These are phyloP conservation scores for Phytophthora palmivora DNA, from an alignment of 352 stramenopile genomes.

Conservation along the genomic window DNA sequence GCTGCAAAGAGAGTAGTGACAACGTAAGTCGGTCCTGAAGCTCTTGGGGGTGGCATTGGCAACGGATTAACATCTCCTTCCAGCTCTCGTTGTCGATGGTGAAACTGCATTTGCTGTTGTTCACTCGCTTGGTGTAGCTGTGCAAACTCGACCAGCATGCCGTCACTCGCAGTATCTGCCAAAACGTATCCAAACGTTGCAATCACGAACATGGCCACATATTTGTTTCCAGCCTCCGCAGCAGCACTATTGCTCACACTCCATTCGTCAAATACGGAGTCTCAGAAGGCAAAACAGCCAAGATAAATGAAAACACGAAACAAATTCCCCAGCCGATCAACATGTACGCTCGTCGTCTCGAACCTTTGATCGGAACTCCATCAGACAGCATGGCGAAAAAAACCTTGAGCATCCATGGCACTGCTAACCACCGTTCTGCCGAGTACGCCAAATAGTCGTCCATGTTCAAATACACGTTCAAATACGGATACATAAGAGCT, in stretches of 20 bases:
- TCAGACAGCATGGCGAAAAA: slow-evolving; percentile 59
- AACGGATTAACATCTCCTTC: slow-evolving; percentile 25
- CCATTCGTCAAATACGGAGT: slow-evolving; percentile 48
- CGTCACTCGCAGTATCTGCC: slow-evolving; percentile 52
- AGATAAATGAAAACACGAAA: slow-evolving; percentile 52
- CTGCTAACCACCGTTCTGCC: slow-evolving; percentile 56
- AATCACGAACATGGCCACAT: slow-evolving; percentile 61
- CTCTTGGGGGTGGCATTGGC: slow-evolving; percentile 9
- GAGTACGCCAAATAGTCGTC: slow-evolving; percentile 64
- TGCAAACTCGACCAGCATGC: slow-evolving; percentile 53
- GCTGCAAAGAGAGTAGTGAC: slow-evolving; percentile 52
- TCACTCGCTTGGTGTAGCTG: slow-evolving; percentile 35
- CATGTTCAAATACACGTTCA: slow-evolving; percentile 83
- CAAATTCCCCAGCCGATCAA: slow-evolving; percentile 58
- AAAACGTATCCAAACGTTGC: slow-evolving; percentile 59
- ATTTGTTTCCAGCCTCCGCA: slow-evolving; percentile 42
- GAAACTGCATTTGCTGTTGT: slow-evolving; percentile 33
- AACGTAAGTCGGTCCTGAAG: slow-evolving; percentile 33
- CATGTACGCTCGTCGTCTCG: slow-evolving; percentile 57
- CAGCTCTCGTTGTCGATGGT: slow-evolving; percentile 30
- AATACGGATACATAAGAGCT: slow-evolving; percentile 64
- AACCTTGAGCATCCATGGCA: slow-evolving; percentile 72
- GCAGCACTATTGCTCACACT: slow-evolving; percentile 49
- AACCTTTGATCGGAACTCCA: slow-evolving; percentile 51
- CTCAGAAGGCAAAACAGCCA: slow-evolving; percentile 40